Conservation (phyloP, 495 filamentous ascomycete species). For the Penicillium daleae region DNA sequence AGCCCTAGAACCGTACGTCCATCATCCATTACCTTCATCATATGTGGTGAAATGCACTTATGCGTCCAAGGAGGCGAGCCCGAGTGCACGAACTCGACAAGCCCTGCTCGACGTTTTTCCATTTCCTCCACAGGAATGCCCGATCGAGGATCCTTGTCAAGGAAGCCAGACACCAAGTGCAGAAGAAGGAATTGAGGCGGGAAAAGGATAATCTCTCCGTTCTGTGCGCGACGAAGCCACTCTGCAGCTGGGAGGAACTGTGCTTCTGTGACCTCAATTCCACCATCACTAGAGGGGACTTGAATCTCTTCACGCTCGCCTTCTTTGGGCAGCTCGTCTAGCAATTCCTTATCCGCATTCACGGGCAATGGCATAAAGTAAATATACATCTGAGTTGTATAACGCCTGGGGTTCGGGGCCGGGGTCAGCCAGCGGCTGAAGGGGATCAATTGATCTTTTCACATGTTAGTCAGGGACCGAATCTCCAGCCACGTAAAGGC, state of each 20-base stretch:
- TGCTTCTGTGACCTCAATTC: slow-evolving; percentile 81
- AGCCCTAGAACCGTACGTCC: slow-evolving; percentile 66
- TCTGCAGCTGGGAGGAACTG: slow-evolving; percentile 68
- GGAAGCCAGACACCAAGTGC: slow-evolving; percentile 63
- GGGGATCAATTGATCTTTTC: slow-evolving; percentile 67
- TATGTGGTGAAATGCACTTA: slow-evolving; percentile 75
- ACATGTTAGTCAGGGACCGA: slow-evolving; percentile 6
- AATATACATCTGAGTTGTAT: slow-evolving; percentile 94
- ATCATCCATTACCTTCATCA: slow-evolving; percentile 59
- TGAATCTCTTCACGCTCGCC: slow-evolving; percentile 46
- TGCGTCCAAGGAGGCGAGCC: slow-evolving; percentile 70
- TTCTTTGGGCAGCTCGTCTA: slow-evolving; percentile 37
- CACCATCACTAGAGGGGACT: slow-evolving; percentile 78
- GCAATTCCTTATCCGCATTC: slow-evolving; percentile 39
- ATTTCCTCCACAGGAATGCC: slow-evolving; percentile 40
- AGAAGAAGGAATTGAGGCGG: slow-evolving; percentile 89
- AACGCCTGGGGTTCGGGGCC: slow-evolving; percentile 67
- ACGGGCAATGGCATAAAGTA: slow-evolving; percentile 80
- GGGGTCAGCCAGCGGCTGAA: slow-evolving; percentile 96
- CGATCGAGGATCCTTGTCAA: slow-evolving; percentile 48
- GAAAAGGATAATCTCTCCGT: slow-evolving; percentile 77
- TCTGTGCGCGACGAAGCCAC: slow-evolving; percentile 67
- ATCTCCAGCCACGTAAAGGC: not conserved
- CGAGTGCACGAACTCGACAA: slow-evolving; percentile 61
- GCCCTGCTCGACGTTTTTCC: slow-evolving; percentile 53